Evolutionary conservation across 2,329 filamentous ascomycete genomes (phyloP).

Genomic region (Exophiala alcalophila): DNA sequence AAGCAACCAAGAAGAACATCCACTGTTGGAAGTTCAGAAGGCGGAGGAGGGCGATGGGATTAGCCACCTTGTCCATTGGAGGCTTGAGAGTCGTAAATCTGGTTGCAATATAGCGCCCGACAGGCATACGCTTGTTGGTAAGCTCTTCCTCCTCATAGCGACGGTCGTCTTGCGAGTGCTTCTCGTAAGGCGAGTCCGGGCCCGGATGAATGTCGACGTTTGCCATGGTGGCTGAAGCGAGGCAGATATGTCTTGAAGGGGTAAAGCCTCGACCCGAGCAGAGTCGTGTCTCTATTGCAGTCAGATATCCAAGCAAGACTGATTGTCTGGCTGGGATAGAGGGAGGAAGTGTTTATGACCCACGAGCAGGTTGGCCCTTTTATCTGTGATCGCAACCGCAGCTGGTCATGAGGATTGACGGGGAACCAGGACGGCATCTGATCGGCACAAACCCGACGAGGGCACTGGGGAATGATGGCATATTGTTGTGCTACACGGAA

Average conservation of each 20-base stretch:
- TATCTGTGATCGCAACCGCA: constrained; percentile 8
- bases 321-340: too few relatives aligned
- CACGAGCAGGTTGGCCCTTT: too few relatives aligned
- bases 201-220: constrained; percentile 17
- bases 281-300: too few relatives aligned
- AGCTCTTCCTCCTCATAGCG: constrained; percentile 6
- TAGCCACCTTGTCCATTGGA: constrained; percentile 29
- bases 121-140: constrained; percentile 35
- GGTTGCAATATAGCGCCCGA: constrained; percentile 51
- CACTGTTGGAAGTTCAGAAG: constrained; percentile 32
- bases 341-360: too few relatives aligned
- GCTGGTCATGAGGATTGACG: constrained; percentile 11
- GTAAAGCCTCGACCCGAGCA: too few relatives aligned
- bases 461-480: background rate
- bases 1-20: constrained; percentile 32
- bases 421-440: constrained; percentile 5
- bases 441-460: constrained; percentile 11
- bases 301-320: too few relatives aligned
- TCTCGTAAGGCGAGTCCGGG: constrained; percentile 1
- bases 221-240: constrained; percentile 18
- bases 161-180: constrained; percentile 7
- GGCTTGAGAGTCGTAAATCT: constrained; percentile 55
- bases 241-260: too few relatives aligned
- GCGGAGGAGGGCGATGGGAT: constrained; percentile 27
- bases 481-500: constrained; percentile 1